A percentile compares a stretch with the other conserved stretches of the same genome.
These are phyloP conservation scores for Lasiosphaeriaceae sp. DNA, from an alignment of 495 filamentous ascomycete species.

Conservation along the genomic window DNA sequence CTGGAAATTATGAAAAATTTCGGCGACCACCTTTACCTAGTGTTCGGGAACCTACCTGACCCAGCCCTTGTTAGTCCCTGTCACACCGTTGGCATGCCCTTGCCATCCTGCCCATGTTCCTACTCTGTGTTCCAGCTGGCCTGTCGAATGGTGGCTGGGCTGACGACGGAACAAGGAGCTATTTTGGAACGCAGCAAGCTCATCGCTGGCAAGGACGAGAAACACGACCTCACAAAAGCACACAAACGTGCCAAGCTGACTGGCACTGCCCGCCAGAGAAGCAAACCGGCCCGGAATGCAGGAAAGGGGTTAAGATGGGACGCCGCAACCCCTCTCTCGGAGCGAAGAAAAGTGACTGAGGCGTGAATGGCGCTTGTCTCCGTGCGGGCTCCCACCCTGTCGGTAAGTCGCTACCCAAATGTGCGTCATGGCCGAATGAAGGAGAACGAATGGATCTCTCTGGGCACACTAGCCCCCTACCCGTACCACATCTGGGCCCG, in stretches of 20 bases:
- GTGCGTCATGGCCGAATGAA: too few species aligned
- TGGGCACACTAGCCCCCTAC: too few species aligned
- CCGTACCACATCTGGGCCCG: too few species aligned
- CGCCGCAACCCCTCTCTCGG: not conserved
- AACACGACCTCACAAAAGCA: not conserved
- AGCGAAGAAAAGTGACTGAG: slow-evolving; percentile 1
- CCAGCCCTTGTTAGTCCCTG: slow-evolving; percentile 15
- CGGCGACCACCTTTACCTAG: slow-evolving; percentile 4
- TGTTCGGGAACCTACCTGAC: slow-evolving; percentile 3
- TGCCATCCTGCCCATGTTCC: not conserved
- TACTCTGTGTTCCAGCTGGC: not conserved
- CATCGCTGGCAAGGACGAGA: too few species aligned
- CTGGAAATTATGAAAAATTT: slow-evolving; percentile 13
- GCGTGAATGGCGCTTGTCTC: slow-evolving; percentile 13
- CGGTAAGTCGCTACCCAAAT: slow-evolving; percentile 15
- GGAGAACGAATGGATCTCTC: too few species aligned
- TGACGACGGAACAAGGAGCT: not conserved
- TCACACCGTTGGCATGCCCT: not conserved
- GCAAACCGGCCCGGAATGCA: slow-evolving; percentile 19
- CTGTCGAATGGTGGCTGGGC: not conserved
- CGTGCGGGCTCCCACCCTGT: slow-evolving; percentile 20
- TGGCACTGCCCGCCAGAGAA: not conserved
- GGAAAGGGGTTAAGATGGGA: not conserved
- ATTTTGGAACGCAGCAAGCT: too few species aligned
- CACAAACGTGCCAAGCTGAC: not conserved